Conservation (phyloP, 805 yeast genomes). For the Pichia cabralensis region DNA sequence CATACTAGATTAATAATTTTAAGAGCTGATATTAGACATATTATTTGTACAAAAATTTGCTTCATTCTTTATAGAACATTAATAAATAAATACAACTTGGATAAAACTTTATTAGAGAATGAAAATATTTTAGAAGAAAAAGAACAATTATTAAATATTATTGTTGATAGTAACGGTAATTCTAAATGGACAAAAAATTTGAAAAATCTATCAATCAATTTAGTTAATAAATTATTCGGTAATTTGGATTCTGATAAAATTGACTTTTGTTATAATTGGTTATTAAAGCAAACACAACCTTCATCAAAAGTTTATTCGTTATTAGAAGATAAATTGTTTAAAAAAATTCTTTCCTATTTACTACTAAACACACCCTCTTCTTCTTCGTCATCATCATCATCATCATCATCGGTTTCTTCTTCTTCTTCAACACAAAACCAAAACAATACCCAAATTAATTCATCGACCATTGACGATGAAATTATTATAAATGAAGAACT, state of each 20-base stretch:
- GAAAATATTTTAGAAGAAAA: constrained; percentile 38
- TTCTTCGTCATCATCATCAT: neutral
- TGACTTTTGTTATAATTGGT: constrained; percentile 67
- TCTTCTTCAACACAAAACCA: neutral
- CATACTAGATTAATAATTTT: constrained; percentile 67
- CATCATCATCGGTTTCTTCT: neutral
- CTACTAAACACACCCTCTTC: no score
- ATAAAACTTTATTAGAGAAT: constrained; percentile 26
- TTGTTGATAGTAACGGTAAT: constrained; percentile 77
- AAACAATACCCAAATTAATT: neutral
- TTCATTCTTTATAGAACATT: constrained; percentile 64
- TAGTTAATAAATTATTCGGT: constrained; percentile 32
- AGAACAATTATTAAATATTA: constrained; percentile 66
- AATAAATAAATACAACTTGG: constrained; percentile 28
- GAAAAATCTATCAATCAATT: constrained; percentile 58
- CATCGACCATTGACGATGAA: constrained; percentile 13
- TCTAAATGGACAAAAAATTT: constrained; percentile 86
- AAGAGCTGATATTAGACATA: constrained; percentile 78
- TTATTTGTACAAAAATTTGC: constrained; percentile 72
- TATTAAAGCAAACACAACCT: constrained; percentile 80
- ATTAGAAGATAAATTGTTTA: constrained; percentile 49
- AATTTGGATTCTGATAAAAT: constrained; percentile 31
- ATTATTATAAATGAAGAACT: constrained; percentile 38
- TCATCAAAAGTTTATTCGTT: constrained; percentile 64
- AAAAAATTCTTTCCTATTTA: constrained; percentile 11